A percentile compares a stretch with the other conserved stretches of the same genome.
Conservation (phyloP, 179 eudicot species). For the Spergularia azorica region DNA sequence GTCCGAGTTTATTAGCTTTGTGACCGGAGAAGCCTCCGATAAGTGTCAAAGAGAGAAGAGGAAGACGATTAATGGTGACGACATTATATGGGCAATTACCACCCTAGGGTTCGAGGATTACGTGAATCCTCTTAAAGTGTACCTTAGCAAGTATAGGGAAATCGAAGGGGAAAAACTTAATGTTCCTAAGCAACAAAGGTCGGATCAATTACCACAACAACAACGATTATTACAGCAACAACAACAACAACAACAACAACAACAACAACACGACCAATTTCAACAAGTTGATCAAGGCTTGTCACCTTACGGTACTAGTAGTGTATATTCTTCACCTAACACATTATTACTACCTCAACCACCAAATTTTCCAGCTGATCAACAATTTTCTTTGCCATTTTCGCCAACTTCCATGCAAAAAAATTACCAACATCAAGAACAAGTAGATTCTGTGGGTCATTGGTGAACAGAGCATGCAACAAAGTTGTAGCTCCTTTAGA, state of each 20-base stretch:
- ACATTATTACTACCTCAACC: slow-evolving; percentile 33
- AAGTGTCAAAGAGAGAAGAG: slow-evolving; percentile 51
- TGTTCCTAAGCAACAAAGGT: slow-evolving; percentile 44
- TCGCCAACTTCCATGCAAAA: slow-evolving; percentile 42
- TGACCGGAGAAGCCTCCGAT: slow-evolving; percentile 53
- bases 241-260: slow-evolving; percentile 15
- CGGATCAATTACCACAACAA: slow-evolving; percentile 27
- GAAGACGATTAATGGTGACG: slow-evolving; percentile 49
- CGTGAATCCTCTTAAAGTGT: slow-evolving; percentile 44
- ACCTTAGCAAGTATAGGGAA: slow-evolving; percentile 48
- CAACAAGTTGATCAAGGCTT: slow-evolving; percentile 32
- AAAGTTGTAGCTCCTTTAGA: too few species aligned
- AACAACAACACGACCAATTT: slow-evolving; percentile 29
- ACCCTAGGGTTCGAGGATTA: slow-evolving; percentile 48
- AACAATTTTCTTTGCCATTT: slow-evolving; percentile 41
- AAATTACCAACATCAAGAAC: slow-evolving; percentile 43
- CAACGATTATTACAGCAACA: slow-evolving; percentile 33
- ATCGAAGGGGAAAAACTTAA: slow-evolving; percentile 54
- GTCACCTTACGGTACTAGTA: slow-evolving; percentile 28
- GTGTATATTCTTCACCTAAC: slow-evolving; percentile 44
- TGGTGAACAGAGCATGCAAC: slow-evolving; percentile 33
- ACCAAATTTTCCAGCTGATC: slow-evolving; percentile 34
- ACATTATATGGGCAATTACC: slow-evolving; percentile 47
- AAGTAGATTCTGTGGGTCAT: slow-evolving; percentile 50
- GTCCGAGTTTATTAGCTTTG: slow-evolving; percentile 50